Conservation (phyloP, 2,329 filamentous ascomycete genomes). For the Aschersonia sp. region DNA sequence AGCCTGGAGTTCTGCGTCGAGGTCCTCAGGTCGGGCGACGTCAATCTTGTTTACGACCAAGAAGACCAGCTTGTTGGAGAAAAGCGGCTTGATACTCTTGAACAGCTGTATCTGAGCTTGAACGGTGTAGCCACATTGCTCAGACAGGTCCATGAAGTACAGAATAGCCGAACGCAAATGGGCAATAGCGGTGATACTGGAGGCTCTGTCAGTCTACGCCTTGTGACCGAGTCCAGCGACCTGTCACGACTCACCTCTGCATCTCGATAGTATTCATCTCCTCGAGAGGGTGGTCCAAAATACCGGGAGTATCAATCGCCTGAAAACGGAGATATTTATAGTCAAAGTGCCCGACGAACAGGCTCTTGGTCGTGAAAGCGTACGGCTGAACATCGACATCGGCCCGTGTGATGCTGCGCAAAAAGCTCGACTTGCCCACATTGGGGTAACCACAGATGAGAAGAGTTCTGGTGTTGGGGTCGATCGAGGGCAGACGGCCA, state of each 20-base stretch:
- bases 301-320: slow-evolving; percentile 96
- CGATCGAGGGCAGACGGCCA: slow-evolving; percentile 93
- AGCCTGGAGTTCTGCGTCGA: slow-evolving; percentile 64
- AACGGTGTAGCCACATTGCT: slow-evolving; percentile 92
- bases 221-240: background rate
- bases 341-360: slow-evolving; percentile 96
- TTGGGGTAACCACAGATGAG: slow-evolving; percentile 97
- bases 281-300: slow-evolving; percentile 90
- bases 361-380: slow-evolving; percentile 93
- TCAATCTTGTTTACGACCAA: slow-evolving; percentile 98
- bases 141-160: slow-evolving; percentile 96
- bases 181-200: slow-evolving; percentile 81
- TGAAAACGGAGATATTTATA: slow-evolving; percentile 55
- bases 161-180: slow-evolving; percentile 89
- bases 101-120: slow-evolving; percentile 88
- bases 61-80: slow-evolving; percentile 94
- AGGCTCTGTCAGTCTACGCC: background rate
- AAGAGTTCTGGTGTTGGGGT: slow-evolving; percentile 90
- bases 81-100: slow-evolving; percentile 90
- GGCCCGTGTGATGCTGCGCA: slow-evolving; percentile 80
- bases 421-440: slow-evolving; percentile 91
- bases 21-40: slow-evolving; percentile 71
- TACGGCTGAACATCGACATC: slow-evolving; percentile 97
- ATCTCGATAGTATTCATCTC: slow-evolving; percentile 99
- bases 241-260: slow-evolving; percentile 38